These are phyloP conservation scores for Rhinocladiella mackenziei DNA, from an alignment of 2,329 filamentous ascomycete genomes.

Conservation along the genomic window DNA sequence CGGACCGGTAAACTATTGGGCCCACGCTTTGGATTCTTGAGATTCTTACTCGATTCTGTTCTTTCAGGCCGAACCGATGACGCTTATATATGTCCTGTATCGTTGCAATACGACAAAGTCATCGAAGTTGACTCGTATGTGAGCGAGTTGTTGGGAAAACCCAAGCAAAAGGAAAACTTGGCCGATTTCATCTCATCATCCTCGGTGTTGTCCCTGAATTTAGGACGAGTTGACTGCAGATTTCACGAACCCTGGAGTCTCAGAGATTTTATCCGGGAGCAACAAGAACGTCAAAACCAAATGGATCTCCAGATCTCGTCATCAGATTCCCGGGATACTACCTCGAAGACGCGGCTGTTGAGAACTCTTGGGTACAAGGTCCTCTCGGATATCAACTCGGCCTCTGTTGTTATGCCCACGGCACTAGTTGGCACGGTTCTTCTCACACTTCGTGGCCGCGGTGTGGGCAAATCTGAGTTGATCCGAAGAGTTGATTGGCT, in stretches of 20 bases:
- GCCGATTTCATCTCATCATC: constrained; percentile 84
- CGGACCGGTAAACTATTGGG: constrained; percentile 88
- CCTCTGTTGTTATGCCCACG: constrained; percentile 97
- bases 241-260: constrained; percentile 97
- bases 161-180: constrained; percentile 93
- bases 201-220: constrained; percentile 78
- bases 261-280: constrained; percentile 72
- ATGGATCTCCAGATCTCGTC: constrained; percentile 43
- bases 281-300: constrained; percentile 52
- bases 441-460: constrained; percentile 82
- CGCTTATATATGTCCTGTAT: constrained; percentile 89
- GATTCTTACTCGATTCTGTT: constrained; percentile 85
- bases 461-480: constrained; percentile 82
- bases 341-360: constrained; percentile 64
- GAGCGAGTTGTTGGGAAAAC: constrained; percentile 84
- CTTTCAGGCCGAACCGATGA: constrained; percentile 84
- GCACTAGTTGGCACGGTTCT: constrained; percentile 92
- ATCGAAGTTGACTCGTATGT: constrained; percentile 98
- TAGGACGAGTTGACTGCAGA: constrained; percentile 88
- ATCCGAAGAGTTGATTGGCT: constrained; percentile 88
- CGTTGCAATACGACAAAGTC: constrained; percentile 97
- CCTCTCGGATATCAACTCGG: constrained; percentile 87
- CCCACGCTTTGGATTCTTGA: constrained; percentile 92
- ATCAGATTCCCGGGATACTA: constrained; percentile 35
- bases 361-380: constrained; percentile 89